Base-by-base conservation (phyloP, 768 basidiomycete species). In the Rhodocollybia butyracea region DNA sequence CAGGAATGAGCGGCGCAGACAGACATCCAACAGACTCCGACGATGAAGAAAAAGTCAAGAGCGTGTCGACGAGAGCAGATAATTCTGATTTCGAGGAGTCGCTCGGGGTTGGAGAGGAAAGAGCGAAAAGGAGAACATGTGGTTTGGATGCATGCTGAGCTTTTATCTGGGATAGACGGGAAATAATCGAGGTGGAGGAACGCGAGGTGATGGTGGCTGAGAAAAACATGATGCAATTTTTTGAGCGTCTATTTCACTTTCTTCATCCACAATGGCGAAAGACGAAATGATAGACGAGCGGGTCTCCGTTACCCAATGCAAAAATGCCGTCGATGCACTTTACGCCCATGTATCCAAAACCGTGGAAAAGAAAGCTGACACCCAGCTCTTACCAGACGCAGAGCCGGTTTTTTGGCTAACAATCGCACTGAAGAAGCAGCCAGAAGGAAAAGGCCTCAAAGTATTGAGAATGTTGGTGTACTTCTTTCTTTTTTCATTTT, bases 361-460 rank as follows among this genome's bases (percentile, higher is more conserved):
- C 62, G 80, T 84, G 59, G 71, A 81, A 61, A 73, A 89, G 63
- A 76, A 79, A 56, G 83, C 87, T 57, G 85, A 91, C 67, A 84
- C 69, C 0, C 87, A 97, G 65, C 82, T 94, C 6, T 71, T 94
- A 51, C 78, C 84, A 0, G 81, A 81, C 43, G 90, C 84, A 68
- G 93, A 95, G 63, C 91, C 93, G 65, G 76, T 85, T 68, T 77
- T 98, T 52, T 98, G 93, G 91, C 79, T 99, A 19, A 86, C 90
- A 61, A 77, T 98, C 52, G 83, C 91, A 3, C 85, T 94, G 56
- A 97, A 96, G 77, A 81, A 78, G 65, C 88, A 94, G 66, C 80
- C 85, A 24, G 78, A 88, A 31, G 82, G 81, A 57, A 84, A 83
- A 65, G 87, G 80, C 64, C 71, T 94, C 30, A 97, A 91, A 69